Base-by-base conservation (phyloP, 805 yeast species). In the Lipomyces chichibuensis region DNA sequence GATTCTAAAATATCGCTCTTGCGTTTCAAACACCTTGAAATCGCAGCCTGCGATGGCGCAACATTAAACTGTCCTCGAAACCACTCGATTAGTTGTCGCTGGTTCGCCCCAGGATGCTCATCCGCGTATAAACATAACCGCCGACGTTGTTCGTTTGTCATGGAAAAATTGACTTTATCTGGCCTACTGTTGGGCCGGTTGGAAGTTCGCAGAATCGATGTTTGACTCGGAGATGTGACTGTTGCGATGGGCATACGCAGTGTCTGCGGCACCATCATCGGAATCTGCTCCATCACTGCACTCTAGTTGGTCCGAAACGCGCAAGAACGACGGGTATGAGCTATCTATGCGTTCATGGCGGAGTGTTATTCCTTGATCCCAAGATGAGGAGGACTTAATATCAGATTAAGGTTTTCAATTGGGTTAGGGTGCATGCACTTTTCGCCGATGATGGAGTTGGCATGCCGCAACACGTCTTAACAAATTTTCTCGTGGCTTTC, bases 101-200 rank as follows among this genome's bases (percentile, higher is more conserved):
- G 71, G 39, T 64, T 67, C 37, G 39, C 54, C 29, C 63, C 67
- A 29, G 71, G 71, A 57, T 69, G 63, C 57, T 35, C 59, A 13
- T 67, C 71, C 2, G 71, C 71, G 25, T 57, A 63, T 33, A 56
- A 46, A 32, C 71, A 69, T 7, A 69, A 65, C 54, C 57, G 60
- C 7, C 71, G 67, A 13, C 71, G 71, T 56, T 69, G 71, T 17
- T 69, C 69, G 62, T 69, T 63, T 3, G 71, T 69, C 71, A 69
- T 69, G 2, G 69, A 64, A 29, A 63, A 60, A 37, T 67, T 66
- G n/a, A 57, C 54, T 37, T 64, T 63, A 20, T 27, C 54, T 20
- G 17, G 23, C 56, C 59, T 29, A 9, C 11, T 58, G 23, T 25
- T 20, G 54, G 59, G 13, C 7, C 2, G n/a, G 59, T 14, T 33